These are phyloP conservation scores for Blastomyces parvus DNA, from an alignment of 2,329 filamentous ascomycete species.

Conservation along the genomic window DNA sequence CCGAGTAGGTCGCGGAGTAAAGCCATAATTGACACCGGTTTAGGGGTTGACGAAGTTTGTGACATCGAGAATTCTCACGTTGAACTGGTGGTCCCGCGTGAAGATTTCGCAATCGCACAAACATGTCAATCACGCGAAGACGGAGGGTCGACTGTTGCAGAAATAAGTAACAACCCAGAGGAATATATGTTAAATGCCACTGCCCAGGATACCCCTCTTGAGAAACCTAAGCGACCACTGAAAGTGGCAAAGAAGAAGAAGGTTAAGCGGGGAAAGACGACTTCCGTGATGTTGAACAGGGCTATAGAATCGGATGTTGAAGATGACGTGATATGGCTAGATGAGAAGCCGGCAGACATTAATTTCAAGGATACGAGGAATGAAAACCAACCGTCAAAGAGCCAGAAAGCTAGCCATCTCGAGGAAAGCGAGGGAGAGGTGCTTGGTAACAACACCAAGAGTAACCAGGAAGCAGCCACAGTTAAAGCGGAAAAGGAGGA, in stretches of 20 bases:
- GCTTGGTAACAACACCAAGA: neutral
- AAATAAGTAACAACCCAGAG: neutral
- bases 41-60: neutral
- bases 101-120: neutral
- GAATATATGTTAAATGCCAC: neutral
- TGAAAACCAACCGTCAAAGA: neutral
- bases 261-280: constrained; percentile 37
- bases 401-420: neutral
- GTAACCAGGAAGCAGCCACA: constrained; percentile 11
- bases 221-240: constrained; percentile 23
- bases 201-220: neutral
- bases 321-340: constrained; percentile 36
- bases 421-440: neutral
- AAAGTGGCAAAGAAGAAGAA: constrained; percentile 36
- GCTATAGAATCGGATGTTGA: constrained; percentile 26
- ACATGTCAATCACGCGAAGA: neutral
- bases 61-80: neutral
- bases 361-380: constrained; percentile 6
- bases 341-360: constrained; percentile 19
- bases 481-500: constrained; percentile 5
- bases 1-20: constrained; percentile 26
- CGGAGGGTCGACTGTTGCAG: neutral
- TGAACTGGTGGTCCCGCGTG: neutral
- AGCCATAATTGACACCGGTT: constrained; percentile 12
- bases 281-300: constrained; percentile 26